These are phyloP conservation scores for Salvia sclarea DNA, from an alignment of 305 asterid genomes.

Conservation along the genomic window DNA sequence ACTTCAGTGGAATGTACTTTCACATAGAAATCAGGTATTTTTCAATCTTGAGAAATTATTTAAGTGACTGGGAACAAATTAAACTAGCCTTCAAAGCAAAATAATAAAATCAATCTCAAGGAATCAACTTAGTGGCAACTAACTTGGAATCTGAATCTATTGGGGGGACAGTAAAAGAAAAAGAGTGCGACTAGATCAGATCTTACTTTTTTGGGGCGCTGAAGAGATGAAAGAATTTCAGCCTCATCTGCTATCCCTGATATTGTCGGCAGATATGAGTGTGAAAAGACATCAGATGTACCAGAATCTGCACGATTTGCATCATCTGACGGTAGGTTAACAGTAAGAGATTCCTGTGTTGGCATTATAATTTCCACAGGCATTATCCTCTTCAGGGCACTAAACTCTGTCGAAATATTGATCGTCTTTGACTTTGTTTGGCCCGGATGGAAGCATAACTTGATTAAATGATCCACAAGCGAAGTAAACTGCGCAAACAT, in stretches of 20 bases:
- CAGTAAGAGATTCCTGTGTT: conserved; percentile 83
- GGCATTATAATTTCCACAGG: conserved; percentile 97
- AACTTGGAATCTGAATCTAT: conserved; percentile 14
- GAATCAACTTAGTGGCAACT: conserved; percentile 15
- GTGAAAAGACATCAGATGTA: conserved; percentile 64
- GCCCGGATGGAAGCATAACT: conserved; percentile 89
- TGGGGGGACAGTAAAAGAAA: background rate
- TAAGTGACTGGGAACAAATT: too few species aligned
- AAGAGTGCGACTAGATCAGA: conserved; percentile 18
- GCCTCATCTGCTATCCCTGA: conserved; percentile 95
- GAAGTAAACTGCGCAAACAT: conserved; percentile 83
- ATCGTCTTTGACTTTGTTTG: conserved; percentile 77
- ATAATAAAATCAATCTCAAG: conserved; percentile 20
- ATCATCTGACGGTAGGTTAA: conserved; percentile 71
- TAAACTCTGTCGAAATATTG: conserved; percentile 84
- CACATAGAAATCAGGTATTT: conserved; percentile 13
- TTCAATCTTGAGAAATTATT: conserved; percentile 19
- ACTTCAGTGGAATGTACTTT: background rate
- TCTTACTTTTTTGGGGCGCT: conserved; percentile 92
- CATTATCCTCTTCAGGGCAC: conserved; percentile 95
- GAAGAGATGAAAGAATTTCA: conserved; percentile 96
- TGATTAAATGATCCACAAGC: conserved; percentile 87
- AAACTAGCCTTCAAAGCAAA: conserved; percentile 11
- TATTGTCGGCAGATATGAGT: conserved; percentile 78
- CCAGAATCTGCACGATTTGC: conserved; percentile 49